phyloP scores from a whole-genome alignment of 352 stramenopile genomes.

The Globisporangium apiculatum region DNA sequence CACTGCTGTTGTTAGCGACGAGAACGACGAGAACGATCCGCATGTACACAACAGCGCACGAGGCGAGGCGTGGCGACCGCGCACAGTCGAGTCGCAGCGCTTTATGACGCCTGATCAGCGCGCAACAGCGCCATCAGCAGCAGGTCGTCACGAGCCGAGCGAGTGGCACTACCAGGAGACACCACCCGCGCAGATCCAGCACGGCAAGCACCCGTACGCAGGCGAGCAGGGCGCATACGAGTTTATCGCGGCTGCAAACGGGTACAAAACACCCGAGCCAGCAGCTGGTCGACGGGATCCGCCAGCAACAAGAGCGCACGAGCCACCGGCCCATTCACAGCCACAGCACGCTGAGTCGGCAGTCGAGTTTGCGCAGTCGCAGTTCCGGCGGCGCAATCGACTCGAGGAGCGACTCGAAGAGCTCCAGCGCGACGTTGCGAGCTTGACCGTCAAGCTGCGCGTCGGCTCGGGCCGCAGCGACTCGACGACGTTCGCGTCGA shows the following conservation, averaged over 20 bases:
- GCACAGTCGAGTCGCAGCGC: neutral
- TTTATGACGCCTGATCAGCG: conserved; percentile 10
- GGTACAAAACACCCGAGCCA: conserved; percentile 8
- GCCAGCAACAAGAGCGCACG: neutral
- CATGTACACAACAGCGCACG: neutral
- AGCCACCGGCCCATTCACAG: neutral
- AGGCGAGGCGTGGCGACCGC: neutral
- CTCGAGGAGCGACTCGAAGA: conserved; percentile 64
- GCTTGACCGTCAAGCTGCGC: conserved; percentile 63
- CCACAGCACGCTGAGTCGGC: conserved; percentile 2
- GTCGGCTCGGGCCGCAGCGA: conserved; percentile 23
- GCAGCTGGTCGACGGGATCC: neutral
- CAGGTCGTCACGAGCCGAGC: neutral
- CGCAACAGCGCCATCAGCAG: neutral
- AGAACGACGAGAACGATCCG: conserved; percentile 2
- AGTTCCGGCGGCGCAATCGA: conserved; percentile 45
- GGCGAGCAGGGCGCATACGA: neutral
- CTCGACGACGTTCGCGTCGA: conserved; percentile 16
- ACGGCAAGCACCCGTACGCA: conserved; percentile 1
- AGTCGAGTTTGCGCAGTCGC: conserved; percentile 24
- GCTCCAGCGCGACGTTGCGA: conserved; percentile 67
- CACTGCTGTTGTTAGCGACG: neutral
- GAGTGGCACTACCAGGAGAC: conserved; percentile 17
- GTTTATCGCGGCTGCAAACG: neutral
- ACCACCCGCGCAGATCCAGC: conserved; percentile 8